phyloP scores from a whole-genome alignment of 768 basidiomycete genomes.

The Cyclocybe cylindracea region DNA sequence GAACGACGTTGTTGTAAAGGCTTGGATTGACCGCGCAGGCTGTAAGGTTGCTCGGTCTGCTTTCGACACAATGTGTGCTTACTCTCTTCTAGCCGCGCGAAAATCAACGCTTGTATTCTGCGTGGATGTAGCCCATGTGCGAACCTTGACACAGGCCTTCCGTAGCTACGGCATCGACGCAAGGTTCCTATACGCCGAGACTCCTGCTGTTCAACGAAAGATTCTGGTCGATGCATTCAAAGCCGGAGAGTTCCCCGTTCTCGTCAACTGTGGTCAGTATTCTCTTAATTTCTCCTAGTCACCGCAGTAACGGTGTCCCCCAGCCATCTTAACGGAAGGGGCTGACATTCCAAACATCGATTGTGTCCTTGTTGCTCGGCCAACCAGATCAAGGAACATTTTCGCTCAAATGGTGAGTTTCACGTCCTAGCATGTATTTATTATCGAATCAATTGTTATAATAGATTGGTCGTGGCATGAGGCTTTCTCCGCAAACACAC shows the following conservation, averaged over 20 bases:
- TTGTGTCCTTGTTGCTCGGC: slow-evolving; percentile 84
- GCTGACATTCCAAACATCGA: slow-evolving; percentile 95
- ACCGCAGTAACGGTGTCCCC: not conserved
- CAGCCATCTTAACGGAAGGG: slow-evolving; percentile 90
- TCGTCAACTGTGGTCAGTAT: slow-evolving; percentile 81
- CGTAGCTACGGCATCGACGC: slow-evolving; percentile 81
- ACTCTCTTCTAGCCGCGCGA: slow-evolving; percentile 45
- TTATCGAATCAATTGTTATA: not conserved
- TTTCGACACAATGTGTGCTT: slow-evolving; percentile 1
- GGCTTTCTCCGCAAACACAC: slow-evolving; percentile 76
- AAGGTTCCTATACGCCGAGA: slow-evolving; percentile 72
- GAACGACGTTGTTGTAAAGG: slow-evolving; percentile 75
- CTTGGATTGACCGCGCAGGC: slow-evolving; percentile 81
- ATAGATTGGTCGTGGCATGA: slow-evolving; percentile 93
- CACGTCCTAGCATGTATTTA: not conserved
- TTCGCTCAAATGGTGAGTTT: slow-evolving; percentile 86
- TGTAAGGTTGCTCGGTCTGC: slow-evolving; percentile 42
- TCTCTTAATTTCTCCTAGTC: not conserved
- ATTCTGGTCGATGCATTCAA: slow-evolving; percentile 68
- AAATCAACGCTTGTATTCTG: slow-evolving; percentile 94
- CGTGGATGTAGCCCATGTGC: slow-evolving; percentile 81
- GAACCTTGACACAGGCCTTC: slow-evolving; percentile 71
- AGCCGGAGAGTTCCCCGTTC: slow-evolving; percentile 74
- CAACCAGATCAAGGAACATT: slow-evolving; percentile 86
- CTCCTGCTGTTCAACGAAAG: slow-evolving; percentile 63